phyloP scores from a whole-genome alignment of 1,284 basidiomycete genomes.

The Quambalaria eucalypti region DNA sequence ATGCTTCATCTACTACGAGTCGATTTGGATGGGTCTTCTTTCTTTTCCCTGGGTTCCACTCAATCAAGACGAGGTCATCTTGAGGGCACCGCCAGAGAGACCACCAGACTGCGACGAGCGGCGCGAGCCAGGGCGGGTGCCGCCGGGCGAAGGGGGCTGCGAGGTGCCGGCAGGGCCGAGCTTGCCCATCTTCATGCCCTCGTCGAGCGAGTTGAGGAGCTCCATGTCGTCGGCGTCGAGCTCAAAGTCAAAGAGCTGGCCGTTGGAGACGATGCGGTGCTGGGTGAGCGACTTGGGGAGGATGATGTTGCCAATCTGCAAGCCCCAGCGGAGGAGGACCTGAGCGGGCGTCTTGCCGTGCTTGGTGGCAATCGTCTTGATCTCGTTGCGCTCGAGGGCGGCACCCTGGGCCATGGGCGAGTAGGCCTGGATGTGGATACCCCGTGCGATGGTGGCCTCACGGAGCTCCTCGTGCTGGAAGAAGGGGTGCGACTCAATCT shows the following conservation, averaged over 20 bases:
- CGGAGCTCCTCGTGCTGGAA: conserved; percentile 44
- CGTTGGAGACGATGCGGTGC: conserved; percentile 39
- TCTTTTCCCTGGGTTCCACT: no score
- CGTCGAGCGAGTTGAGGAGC: conserved; percentile 26
- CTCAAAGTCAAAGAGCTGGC: conserved; percentile 42
- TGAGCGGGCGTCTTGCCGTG: conserved; percentile 46
- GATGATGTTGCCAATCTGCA: conserved; percentile 39
- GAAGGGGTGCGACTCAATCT: conserved; percentile 46
- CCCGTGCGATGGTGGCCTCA: conserved; percentile 36
- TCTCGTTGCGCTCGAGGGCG: conserved; percentile 39
- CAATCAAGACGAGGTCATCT: conserved; percentile 23
- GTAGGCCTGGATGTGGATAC: conserved; percentile 44
- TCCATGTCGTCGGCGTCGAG: conserved; percentile 42
- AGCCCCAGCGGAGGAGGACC: conserved; percentile 34
- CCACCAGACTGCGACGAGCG: conserved; percentile 34
- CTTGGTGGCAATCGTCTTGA: conserved; percentile 41
- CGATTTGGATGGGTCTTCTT: no score
- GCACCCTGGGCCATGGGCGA: conserved; percentile 46
- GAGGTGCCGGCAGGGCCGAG: conserved; percentile 41
- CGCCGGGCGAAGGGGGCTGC: conserved; percentile 33
- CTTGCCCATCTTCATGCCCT: conserved; percentile 43
- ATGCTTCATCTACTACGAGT: no score
- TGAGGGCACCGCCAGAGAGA: conserved; percentile 36
- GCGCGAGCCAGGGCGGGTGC: conserved; percentile 33
- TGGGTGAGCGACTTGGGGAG: conserved; percentile 42